phyloP scores from a whole-genome alignment of 2,329 filamentous ascomycete species.

The Neobulgaria alba region DNA sequence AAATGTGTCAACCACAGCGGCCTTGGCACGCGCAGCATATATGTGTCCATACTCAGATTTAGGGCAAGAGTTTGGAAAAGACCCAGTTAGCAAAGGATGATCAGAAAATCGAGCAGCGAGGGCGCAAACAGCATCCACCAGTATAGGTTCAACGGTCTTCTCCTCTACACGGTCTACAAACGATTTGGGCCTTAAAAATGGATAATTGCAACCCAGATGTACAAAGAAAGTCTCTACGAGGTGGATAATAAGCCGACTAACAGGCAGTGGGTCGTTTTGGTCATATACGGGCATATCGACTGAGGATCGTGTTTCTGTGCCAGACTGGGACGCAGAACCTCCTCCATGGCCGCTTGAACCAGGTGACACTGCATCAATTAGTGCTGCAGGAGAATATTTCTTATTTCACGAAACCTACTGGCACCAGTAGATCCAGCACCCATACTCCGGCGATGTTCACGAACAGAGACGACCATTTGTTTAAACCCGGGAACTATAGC shows the following conservation, averaged over 20 bases:
- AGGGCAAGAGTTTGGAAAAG: constrained; percentile 39
- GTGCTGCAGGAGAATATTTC: no score
- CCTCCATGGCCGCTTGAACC: constrained; percentile 17
- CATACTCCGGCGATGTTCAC: constrained; percentile 53
- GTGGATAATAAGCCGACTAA: constrained; percentile 66
- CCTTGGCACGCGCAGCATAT: constrained; percentile 75
- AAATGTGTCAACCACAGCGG: constrained; percentile 75
- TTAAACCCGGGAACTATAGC: constrained; percentile 89
- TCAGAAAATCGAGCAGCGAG: constrained; percentile 75
- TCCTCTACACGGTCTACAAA: constrained; percentile 71
- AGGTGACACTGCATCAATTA: constrained; percentile 21
- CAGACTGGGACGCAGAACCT: constrained; percentile 17
- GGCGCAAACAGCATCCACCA: constrained; percentile 80
- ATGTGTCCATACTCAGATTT: constrained; percentile 64
- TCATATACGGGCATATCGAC: constrained; percentile 64
- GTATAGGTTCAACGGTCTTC: constrained; percentile 72
- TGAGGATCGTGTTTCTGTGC: constrained; percentile 16
- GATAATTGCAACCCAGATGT: constrained; percentile 78
- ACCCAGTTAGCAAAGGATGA: constrained; percentile 42
- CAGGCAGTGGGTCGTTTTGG: constrained; percentile 57
- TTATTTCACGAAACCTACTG: constrained; percentile 13
- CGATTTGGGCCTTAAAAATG: constrained; percentile 65
- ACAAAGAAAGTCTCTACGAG: constrained; percentile 74
- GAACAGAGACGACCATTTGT: constrained; percentile 78
- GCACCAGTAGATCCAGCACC: constrained; percentile 21